Percentiles rank a stretch among this genome's conserved stretches.
phyloP scores from a whole-genome alignment of 345 rosid genomes.

The Boechera stricta region DNA sequence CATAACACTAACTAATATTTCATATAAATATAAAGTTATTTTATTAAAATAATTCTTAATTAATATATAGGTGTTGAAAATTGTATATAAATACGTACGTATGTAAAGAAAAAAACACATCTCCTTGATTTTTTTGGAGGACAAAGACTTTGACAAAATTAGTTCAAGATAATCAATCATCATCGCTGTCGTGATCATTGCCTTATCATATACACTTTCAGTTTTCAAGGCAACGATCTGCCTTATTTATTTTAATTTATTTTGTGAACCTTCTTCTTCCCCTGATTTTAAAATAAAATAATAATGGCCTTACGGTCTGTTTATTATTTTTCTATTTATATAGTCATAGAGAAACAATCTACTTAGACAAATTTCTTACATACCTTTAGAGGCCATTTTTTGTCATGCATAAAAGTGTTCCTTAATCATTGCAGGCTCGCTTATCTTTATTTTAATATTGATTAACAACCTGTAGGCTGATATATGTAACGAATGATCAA shows the following conservation, averaged over 20 bases:
- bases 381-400: not conserved
- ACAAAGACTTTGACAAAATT: constrained; percentile 11
- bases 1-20: too few species aligned
- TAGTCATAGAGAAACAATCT: not conserved
- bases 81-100: not conserved
- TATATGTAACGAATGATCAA: too few species aligned
- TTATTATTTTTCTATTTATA: not conserved
- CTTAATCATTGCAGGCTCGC: constrained; percentile 3
- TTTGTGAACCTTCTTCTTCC: not conserved
- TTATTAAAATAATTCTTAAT: too few species aligned
- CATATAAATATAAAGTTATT: too few species aligned
- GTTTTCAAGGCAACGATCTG: not conserved
- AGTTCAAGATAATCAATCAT: not conserved
- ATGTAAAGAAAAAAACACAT: not conserved
- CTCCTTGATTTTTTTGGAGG: not conserved
- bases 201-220: constrained; percentile 31
- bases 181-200: constrained; percentile 27
- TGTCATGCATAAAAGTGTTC: constrained; percentile 5
- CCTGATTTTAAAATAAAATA: not conserved
- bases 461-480: too few species aligned
- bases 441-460: not conserved
- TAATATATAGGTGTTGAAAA: too few species aligned
- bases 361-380: not conserved
- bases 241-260: not conserved
- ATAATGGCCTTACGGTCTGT: not conserved